Evolutionary conservation across 106 monocot species (phyloP), one percentile per base, ranked within the genome.

Genomic region (Dendrobium huoshanense): DNA sequence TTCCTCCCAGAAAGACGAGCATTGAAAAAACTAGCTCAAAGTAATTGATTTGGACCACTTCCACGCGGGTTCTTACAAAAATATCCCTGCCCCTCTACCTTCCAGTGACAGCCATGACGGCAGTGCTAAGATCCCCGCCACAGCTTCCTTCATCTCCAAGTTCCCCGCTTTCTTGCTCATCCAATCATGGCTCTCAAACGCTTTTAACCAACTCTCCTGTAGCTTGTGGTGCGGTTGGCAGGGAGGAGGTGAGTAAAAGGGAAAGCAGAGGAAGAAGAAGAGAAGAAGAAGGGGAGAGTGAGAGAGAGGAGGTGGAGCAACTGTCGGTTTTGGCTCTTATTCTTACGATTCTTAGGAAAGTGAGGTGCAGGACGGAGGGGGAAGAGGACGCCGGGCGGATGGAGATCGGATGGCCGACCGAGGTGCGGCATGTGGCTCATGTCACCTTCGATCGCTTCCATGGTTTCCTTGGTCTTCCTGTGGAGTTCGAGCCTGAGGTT

Each of bases 371-470:
- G 80, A 84, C 86, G 72, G 87, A 89, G 80, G 83, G 51, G 48
- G 87, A 78, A 37, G 88, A 90, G 73, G 85, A 74, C 43, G 79
- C 77, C 51, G 79, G 83, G 7, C 37, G 79, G 22, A 92, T 95
- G 95, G 95, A 95, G 89, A 95, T 95, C 78, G 93, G 93, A 40
- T 89, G 82, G 87, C 95, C 95, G 9, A 95, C 92, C 6, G 82
- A 95, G 25, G 95, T 95, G 29, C 87, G 84, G 25, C 95, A 95
- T 83, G 87, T 95, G 6, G 92, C 95, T 24, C 95, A 95, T 48
- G 95, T 95, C 73, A 95, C 95, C 18, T 95, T 95, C 81, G 88
- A 90, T 75, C 81, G 92, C 27, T 89, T 89, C 77, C 87, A 92
- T 77, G 92, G 92, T 5, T 92, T 92, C 64, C 92, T 92, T n/a